A percentile compares a stretch with the other conserved stretches of the same genome.
Evolutionary conservation across 2,329 filamentous ascomycete species (phyloP).

Genomic region (Penicillium sp.): DNA sequence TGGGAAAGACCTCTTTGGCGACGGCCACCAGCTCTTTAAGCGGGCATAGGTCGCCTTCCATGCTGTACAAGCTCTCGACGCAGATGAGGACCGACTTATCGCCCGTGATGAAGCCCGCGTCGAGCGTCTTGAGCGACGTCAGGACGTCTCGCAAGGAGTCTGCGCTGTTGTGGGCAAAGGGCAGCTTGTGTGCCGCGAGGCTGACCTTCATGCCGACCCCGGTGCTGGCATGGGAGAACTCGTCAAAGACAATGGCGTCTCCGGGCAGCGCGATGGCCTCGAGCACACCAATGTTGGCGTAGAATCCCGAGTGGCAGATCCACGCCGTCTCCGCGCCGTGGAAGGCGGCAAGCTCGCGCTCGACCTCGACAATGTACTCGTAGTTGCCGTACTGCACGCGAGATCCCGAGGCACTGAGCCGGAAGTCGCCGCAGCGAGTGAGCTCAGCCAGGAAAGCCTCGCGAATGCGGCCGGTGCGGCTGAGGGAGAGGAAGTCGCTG

Average conservation of each 20-base stretch:
- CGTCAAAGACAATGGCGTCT: neutral
- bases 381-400: neutral
- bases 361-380: neutral
- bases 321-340: neutral
- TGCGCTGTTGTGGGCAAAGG: neutral
- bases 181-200: neutral
- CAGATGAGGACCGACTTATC: neutral
- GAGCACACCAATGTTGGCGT: neutral
- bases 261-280: neutral
- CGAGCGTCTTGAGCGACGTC: neutral
- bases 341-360: neutral
- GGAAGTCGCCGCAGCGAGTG: neutral
- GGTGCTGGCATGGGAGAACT: neutral
- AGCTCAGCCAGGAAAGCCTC: neutral
- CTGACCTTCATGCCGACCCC: neutral
- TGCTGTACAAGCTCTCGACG: neutral
- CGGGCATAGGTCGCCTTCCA: neutral
- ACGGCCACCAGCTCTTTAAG: neutral
- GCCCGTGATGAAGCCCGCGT: neutral
- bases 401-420: neutral
- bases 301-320: neutral
- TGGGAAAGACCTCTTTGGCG: neutral
- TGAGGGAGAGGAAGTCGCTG: neutral
- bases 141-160: neutral
- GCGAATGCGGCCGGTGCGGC: neutral